A percentile compares a stretch with the other conserved stretches of the same genome.
These are phyloP conservation scores for Botrytis fabae DNA, from an alignment of 2,329 filamentous ascomycete genomes.

Conservation along the genomic window DNA sequence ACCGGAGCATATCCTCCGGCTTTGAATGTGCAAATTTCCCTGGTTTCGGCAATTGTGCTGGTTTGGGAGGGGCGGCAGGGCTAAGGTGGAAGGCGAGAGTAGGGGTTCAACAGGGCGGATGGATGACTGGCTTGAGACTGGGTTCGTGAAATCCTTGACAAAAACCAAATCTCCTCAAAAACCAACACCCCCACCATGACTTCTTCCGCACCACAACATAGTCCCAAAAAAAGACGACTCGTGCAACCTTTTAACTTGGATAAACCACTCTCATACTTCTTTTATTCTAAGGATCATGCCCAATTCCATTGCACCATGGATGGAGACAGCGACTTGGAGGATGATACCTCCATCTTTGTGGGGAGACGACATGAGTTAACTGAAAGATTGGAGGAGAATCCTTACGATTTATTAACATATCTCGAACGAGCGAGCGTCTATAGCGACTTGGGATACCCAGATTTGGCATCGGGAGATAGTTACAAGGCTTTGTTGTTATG, in stretches of 20 bases:
- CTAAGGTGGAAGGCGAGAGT: neutral
- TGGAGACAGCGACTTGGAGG: slow-evolving; percentile 30
- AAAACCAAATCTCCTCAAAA: slow-evolving; percentile 6
- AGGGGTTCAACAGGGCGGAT: neutral
- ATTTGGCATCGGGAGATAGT: slow-evolving; percentile 85
- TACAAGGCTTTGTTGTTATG: slow-evolving; percentile 86
- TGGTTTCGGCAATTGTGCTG: neutral
- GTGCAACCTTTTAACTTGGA: slow-evolving; percentile 19
- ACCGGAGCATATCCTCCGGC: slow-evolving; percentile 18
- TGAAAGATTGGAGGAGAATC: slow-evolving; percentile 50
- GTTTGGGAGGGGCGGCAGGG: neutral
- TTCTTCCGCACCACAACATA: slow-evolving; percentile 4
- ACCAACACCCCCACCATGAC: slow-evolving; percentile 2
- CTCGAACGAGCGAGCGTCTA: slow-evolving; percentile 71
- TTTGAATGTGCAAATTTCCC: neutral
- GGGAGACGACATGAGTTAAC: slow-evolving; percentile 59
- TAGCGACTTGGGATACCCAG: slow-evolving; percentile 76
- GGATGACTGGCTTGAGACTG: neutral
- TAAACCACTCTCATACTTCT: slow-evolving; percentile 9
- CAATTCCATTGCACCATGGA: slow-evolving; percentile 26
- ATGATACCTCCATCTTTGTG: slow-evolving; percentile 45
- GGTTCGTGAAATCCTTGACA: slow-evolving; percentile 4
- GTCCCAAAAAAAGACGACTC: neutral
- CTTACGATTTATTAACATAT: slow-evolving; percentile 65
- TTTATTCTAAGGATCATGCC: slow-evolving; percentile 18